These are phyloP conservation scores for Penicillium paxilli DNA, from an alignment of 495 filamentous ascomycete species.

Conservation along the genomic window DNA sequence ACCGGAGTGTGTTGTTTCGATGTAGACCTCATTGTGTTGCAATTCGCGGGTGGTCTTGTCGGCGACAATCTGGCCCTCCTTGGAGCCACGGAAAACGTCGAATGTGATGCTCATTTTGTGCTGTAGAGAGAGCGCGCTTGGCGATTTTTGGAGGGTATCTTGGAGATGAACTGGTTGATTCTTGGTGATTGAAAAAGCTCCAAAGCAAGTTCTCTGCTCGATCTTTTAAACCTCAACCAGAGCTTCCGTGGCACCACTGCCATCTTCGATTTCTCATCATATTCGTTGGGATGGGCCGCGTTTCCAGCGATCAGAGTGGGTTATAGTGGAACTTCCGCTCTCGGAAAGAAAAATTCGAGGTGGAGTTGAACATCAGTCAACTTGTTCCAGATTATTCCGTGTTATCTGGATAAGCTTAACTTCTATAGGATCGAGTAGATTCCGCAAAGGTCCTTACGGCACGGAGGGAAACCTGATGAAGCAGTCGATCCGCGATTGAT, in stretches of 20 bases:
- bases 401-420: not conserved
- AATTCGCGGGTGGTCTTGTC: conserved; percentile 30
- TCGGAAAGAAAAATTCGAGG: not conserved
- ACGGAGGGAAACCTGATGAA: not conserved
- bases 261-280: conserved; percentile 1
- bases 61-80: conserved; percentile 30
- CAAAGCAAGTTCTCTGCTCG: not conserved
- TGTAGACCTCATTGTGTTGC: conserved; percentile 38
- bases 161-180: not conserved
- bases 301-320: not conserved
- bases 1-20: conserved; percentile 48
- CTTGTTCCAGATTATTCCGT: conserved; percentile 16
- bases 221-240: not conserved
- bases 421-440: not conserved
- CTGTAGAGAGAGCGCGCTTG: not conserved
- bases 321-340: not conserved
- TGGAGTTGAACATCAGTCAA: no score
- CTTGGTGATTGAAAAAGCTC: not conserved
- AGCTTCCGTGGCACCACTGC: not conserved
- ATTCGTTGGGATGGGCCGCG: not conserved
- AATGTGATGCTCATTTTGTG: conserved; percentile 32
- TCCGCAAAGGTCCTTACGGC: not conserved
- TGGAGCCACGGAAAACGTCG: conserved; percentile 33
- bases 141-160: not conserved
- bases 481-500: not conserved